Percentiles rank a stretch among this genome's conserved stretches.
Conservation (phyloP, 345 rosid species). For the Orychophragmus violaceus region DNA sequence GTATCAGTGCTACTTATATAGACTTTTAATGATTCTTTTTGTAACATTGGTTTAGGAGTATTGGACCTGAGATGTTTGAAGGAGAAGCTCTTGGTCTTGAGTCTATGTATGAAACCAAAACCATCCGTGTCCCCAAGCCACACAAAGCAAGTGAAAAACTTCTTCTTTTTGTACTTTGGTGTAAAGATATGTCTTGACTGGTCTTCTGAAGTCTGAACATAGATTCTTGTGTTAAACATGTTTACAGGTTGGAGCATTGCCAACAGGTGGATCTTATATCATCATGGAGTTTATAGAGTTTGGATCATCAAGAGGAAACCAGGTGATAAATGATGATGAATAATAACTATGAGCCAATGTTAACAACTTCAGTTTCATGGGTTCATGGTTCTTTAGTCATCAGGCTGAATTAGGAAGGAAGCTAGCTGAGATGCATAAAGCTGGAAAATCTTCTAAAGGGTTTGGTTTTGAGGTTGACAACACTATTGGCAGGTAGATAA, state of each 20-base stretch:
- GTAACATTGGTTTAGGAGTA: conserved; percentile 43
- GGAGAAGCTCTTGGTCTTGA: conserved; percentile 88
- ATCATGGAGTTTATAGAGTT: conserved; percentile 87
- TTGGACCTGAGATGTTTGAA: conserved; percentile 83
- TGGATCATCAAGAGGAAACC: conserved; percentile 69
- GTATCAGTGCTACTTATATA: no score
- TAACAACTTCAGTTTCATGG: conserved; percentile 3
- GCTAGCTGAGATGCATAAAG: conserved; percentile 95
- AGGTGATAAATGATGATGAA: conserved; percentile 43
- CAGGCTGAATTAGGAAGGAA: conserved; percentile 77
- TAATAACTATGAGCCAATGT: background rate
- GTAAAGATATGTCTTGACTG: background rate
- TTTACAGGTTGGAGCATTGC: conserved; percentile 64
- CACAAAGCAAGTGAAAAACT: conserved; percentile 50
- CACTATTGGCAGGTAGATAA: conserved; percentile 79
- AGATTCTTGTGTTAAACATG: background rate
- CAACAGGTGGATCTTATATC: conserved; percentile 79
- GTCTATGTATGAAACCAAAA: conserved; percentile 71
- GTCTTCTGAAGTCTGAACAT: background rate
- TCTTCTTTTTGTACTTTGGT: background rate
- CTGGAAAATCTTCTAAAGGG: conserved; percentile 72
- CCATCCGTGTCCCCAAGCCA: conserved; percentile 82
- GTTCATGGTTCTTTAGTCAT: conserved; percentile 25
- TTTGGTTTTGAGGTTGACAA: conserved; percentile 87
- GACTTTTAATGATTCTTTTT: background rate